Evolutionary conservation across 2,329 filamentous ascomycete genomes (phyloP).

Genomic region (Triangularia setosa): DNA sequence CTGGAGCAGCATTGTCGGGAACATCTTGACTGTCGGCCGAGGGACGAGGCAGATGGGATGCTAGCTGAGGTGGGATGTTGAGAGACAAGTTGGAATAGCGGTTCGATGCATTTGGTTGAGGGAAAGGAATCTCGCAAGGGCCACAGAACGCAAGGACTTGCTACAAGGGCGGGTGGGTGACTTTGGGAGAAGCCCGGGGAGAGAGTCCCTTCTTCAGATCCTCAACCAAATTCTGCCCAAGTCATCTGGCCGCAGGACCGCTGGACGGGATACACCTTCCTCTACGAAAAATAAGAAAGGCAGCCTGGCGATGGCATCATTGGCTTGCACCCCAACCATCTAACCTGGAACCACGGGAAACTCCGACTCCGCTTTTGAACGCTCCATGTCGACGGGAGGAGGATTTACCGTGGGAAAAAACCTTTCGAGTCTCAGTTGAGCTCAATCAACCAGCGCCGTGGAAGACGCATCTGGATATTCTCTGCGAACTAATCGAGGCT

Average conservation of each 20-base stretch:
- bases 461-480: neutral
- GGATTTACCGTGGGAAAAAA: too few relatives aligned
- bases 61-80: neutral
- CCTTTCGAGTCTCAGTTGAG: neutral
- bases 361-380: neutral
- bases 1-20: neutral
- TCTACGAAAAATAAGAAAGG: neutral
- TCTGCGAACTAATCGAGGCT: neutral
- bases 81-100: neutral
- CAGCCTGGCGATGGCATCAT: neutral
- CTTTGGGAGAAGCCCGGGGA: neutral
- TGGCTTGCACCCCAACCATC: too few relatives aligned
- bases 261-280: neutral
- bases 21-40: conserved; percentile 4
- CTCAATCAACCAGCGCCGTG: neutral
- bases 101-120: neutral
- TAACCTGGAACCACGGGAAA: neutral
- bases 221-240: neutral
- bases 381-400: neutral
- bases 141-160: neutral
- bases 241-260: neutral
- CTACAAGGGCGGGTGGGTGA: neutral
- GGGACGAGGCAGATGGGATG: neutral
- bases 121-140: neutral
- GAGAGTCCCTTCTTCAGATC: neutral